These are phyloP conservation scores for Desmodesmus armatus DNA, from an alignment of 139 green algal genomes.

Conservation along the genomic window DNA sequence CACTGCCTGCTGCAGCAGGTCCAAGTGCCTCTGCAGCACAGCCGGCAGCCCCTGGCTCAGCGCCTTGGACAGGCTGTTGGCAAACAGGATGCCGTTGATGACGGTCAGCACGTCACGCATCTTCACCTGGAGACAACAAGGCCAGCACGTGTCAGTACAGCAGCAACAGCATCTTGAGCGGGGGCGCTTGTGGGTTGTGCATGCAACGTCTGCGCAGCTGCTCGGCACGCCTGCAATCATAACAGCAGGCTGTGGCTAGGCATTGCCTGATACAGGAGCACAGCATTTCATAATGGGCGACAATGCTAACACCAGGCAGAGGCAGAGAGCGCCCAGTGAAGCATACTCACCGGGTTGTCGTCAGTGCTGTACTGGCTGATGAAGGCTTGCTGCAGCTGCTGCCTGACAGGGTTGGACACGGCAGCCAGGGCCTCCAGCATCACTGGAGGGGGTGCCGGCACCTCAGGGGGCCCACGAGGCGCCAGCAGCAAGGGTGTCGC, in stretches of 20 bases:
- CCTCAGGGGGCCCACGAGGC: neutral
- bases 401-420: conserved; percentile 34
- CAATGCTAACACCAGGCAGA: too few species aligned
- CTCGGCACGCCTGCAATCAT: too few species aligned
- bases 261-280: too few species aligned
- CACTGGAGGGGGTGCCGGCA: neutral
- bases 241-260: too few species aligned
- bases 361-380: conserved; percentile 61
- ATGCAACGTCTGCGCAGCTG: too few species aligned
- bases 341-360: conserved; percentile 51
- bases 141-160: neutral
- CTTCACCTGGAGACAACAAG: conserved; percentile 25
- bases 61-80: conserved; percentile 26
- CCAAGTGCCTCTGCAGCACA: conserved; percentile 32
- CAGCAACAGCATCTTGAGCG: too few species aligned
- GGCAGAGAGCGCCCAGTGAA: too few species aligned
- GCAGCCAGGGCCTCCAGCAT: conserved; percentile 12
- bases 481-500: conserved; percentile 33
- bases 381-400: conserved; percentile 58
- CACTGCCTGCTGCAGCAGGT: neutral
- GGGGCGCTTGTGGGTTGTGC: too few species aligned
- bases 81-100: conserved; percentile 21
- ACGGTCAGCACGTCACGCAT: conserved; percentile 33
- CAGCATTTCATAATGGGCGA: neutral
- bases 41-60: conserved; percentile 20